Conservation (phyloP, 257 asterid species). For the Nemophila menziesii region DNA sequence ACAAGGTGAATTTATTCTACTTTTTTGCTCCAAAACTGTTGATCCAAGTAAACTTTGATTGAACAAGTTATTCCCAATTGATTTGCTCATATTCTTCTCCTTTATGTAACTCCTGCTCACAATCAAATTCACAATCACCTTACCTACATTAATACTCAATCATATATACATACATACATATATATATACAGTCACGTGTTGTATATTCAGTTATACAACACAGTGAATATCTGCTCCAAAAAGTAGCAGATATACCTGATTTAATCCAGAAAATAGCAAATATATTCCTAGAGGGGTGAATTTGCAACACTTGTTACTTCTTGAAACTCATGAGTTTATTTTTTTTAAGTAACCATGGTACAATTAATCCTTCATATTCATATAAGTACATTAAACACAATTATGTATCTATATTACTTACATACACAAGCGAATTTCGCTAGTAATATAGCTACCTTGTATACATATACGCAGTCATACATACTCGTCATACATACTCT, state of each 20-base stretch:
- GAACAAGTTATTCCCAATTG: constrained; percentile 72
- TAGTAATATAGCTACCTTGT: not conserved
- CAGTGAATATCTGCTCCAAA: not conserved
- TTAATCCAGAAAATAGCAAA: too few species aligned
- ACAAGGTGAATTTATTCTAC: constrained; percentile 50
- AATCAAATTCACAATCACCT: not conserved
- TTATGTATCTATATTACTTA: not conserved
- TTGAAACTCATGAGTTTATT: too few species aligned
- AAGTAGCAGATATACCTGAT: not conserved
- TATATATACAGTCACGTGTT: not conserved
- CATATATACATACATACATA: not conserved
- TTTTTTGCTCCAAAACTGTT: constrained; percentile 40
- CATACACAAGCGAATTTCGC: not conserved
- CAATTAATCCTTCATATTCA: not conserved
- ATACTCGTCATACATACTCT: not conserved
- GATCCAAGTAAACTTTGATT: constrained; percentile 56
- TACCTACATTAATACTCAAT: constrained; percentile 1
- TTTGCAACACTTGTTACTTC: too few species aligned
- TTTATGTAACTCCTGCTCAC: constrained; percentile 8
- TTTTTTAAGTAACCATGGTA: not conserved
- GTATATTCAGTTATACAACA: not conserved
- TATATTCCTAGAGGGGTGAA: too few species aligned
- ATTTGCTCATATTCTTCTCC: constrained; percentile 49
- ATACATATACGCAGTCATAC: not conserved
- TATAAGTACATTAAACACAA: not conserved